Evolutionary conservation across 1,284 basidiomycete genomes (phyloP).

Genomic region (Cryptococcus amylolentus): DNA sequence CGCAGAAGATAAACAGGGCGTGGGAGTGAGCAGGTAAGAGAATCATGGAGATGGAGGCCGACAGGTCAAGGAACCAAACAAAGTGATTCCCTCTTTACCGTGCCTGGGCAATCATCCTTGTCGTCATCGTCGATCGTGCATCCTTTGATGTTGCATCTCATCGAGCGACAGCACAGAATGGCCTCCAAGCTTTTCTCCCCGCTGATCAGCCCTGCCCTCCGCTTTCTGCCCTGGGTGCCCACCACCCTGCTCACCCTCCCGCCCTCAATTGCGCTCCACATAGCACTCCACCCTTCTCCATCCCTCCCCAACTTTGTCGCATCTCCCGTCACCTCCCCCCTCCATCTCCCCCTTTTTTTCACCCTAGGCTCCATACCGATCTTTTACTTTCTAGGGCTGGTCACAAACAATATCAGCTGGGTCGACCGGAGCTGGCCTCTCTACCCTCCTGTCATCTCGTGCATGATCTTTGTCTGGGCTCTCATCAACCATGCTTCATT

Average conservation of each 20-base stretch:
- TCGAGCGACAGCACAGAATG: constrained; percentile 1
- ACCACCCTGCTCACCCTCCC: constrained; percentile 25
- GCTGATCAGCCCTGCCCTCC: constrained; percentile 14
- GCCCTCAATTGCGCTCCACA: constrained; percentile 18
- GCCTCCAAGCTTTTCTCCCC: constrained; percentile 10
- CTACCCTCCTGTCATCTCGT: constrained; percentile 71
- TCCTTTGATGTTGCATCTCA: neutral
- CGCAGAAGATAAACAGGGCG: too few relatives aligned
- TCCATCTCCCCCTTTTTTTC: constrained; percentile 31
- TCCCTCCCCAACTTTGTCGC: constrained; percentile 20
- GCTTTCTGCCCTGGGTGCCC: constrained; percentile 23
- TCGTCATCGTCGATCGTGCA: neutral
- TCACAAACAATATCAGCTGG: constrained; percentile 78
- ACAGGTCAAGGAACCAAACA: too few relatives aligned
- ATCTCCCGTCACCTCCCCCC: constrained; percentile 28
- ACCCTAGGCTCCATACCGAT: constrained; percentile 27
- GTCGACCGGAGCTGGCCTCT: constrained; percentile 67
- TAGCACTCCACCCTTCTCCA: constrained; percentile 18
- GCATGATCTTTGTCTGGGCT: constrained; percentile 60
- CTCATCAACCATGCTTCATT: constrained; percentile 60
- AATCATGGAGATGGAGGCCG: too few relatives aligned
- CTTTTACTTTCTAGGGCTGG: constrained; percentile 36
- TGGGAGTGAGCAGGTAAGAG: too few relatives aligned
- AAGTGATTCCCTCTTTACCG: too few relatives aligned
- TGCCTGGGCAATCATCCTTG: too few relatives aligned